Percentiles rank a stretch among this genome's conserved stretches.
These are phyloP conservation scores for Calocera viscosa DNA, from an alignment of 768 basidiomycete species.

Conservation along the genomic window DNA sequence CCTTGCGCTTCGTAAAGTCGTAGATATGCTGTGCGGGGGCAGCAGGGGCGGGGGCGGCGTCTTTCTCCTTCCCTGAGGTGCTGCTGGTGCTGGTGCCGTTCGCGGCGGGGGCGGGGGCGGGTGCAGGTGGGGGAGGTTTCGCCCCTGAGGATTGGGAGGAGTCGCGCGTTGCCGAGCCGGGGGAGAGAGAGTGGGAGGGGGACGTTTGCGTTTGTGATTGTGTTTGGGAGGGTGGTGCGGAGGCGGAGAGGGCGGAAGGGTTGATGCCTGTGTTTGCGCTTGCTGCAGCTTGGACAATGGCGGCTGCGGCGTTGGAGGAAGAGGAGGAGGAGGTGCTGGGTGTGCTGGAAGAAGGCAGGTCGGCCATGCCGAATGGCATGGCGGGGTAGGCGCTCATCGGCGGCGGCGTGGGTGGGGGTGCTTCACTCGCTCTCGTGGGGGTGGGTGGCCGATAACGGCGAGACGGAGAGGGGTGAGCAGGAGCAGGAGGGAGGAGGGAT, in stretches of 20 bases:
- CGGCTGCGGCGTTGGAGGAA: not conserved
- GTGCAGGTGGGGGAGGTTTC: not conserved
- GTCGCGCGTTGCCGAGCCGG: not conserved
- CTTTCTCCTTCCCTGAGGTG: not conserved
- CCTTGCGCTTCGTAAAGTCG: conserved; percentile 78
- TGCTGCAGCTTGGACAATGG: not conserved
- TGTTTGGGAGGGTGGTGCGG: too few species aligned
- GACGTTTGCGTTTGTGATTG: not conserved
- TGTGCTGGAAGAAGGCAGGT: not conserved
- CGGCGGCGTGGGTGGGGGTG: not conserved
- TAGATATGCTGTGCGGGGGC: conserved; percentile 27
- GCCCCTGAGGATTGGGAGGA: not conserved
- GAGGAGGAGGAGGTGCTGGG: not conserved
- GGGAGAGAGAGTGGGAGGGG: not conserved
- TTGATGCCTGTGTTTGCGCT: not conserved
- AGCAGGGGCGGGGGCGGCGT: not conserved
- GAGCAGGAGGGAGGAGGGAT: too few species aligned
- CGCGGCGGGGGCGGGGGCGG: not conserved
- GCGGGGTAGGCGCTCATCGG: not conserved
- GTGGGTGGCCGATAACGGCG: too few species aligned
- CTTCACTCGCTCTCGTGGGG: too few species aligned
- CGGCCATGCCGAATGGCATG: not conserved
- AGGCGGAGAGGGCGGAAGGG: not conserved
- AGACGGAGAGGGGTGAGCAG: too few species aligned
- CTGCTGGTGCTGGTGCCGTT: not conserved